These are phyloP conservation scores for Dictyostelium citrinum DNA, from an alignment of 78 protist genomes.

Conservation along the genomic window DNA sequence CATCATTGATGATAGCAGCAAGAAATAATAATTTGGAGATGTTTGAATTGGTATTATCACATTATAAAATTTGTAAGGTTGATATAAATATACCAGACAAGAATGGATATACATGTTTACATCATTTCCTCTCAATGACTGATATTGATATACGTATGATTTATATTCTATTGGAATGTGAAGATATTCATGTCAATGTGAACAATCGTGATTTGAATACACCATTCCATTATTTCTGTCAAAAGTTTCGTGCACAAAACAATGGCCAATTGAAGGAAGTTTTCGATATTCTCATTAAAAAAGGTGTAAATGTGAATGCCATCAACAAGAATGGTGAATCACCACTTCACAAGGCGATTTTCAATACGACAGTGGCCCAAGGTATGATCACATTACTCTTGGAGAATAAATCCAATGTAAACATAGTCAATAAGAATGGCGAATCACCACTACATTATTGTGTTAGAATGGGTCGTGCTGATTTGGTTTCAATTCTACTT, in stretches of 20 bases:
- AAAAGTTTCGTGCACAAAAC: constrained; percentile 42
- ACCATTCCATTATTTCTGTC: constrained; percentile 87
- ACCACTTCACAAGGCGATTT: constrained; percentile 81
- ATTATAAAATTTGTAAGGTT: constrained; percentile 26
- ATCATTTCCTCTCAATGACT: constrained; percentile 49
- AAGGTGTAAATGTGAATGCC: constrained; percentile 76
- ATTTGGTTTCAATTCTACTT: constrained; percentile 66
- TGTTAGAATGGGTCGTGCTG: constrained; percentile 83
- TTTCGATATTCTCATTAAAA: constrained; percentile 26
- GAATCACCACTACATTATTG: constrained; percentile 80
- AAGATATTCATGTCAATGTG: constrained; percentile 75
- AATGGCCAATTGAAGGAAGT: constrained; percentile 44
- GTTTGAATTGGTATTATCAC: constrained; percentile 41
- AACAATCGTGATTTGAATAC: constrained; percentile 77
- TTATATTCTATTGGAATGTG: neutral
- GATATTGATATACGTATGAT: constrained; percentile 32
- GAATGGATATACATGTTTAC: constrained; percentile 75
- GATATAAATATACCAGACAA: constrained; percentile 78
- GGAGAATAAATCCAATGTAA: constrained; percentile 60
- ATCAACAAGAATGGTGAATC: constrained; percentile 81
- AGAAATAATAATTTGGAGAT: constrained; percentile 32
- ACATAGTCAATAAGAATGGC: constrained; percentile 44
- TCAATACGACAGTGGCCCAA: constrained; percentile 66
- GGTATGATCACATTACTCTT: constrained; percentile 31
- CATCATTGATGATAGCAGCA: constrained; percentile 31